Evolutionary conservation across 129 eudicot species (phyloP).

Genomic region (Centrapalus pauciflorus): DNA sequence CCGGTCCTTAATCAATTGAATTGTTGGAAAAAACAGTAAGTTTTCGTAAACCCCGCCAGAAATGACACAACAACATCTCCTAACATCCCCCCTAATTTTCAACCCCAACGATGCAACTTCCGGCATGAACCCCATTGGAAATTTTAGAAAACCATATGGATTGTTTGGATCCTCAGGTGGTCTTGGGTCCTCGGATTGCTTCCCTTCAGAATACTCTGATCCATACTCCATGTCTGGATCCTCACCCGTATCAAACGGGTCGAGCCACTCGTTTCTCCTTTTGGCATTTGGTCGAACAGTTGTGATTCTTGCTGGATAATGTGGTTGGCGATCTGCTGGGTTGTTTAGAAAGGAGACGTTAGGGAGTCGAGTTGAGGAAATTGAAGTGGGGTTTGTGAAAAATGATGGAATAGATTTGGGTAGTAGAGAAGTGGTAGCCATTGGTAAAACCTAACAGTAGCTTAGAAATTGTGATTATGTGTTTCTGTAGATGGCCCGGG

Average conservation of each 20-base stretch:
- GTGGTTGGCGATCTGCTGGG: conserved; percentile 26
- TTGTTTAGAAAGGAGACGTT: conserved; percentile 32
- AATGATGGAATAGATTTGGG: conserved; percentile 51
- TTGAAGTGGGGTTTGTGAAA: conserved; percentile 33
- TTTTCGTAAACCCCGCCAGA: conserved; percentile 93
- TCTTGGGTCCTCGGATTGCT: conserved; percentile 85
- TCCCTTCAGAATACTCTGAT: conserved; percentile 52
- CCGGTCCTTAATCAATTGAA: conserved; percentile 77
- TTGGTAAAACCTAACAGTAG: conserved; percentile 8
- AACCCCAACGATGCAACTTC: conserved; percentile 74
- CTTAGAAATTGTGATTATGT: conserved; percentile 2
- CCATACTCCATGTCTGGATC: conserved; percentile 85
- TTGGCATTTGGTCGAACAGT: conserved; percentile 49
- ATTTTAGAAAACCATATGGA: conserved; percentile 85
- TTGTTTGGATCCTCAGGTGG: conserved; percentile 80
- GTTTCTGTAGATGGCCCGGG: neutral
- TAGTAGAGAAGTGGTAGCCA: conserved; percentile 56
- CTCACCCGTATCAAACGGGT: conserved; percentile 80
- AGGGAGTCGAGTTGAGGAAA: conserved; percentile 24
- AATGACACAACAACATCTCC: conserved; percentile 74
- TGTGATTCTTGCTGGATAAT: conserved; percentile 15
- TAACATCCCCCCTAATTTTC: conserved; percentile 82
- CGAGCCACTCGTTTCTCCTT: conserved; percentile 76
- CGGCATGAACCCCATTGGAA: conserved; percentile 64
- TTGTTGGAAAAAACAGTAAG: conserved; percentile 76